phyloP scores from a whole-genome alignment of 2,329 filamentous ascomycete species.

The Tolypocladium tropicale region DNA sequence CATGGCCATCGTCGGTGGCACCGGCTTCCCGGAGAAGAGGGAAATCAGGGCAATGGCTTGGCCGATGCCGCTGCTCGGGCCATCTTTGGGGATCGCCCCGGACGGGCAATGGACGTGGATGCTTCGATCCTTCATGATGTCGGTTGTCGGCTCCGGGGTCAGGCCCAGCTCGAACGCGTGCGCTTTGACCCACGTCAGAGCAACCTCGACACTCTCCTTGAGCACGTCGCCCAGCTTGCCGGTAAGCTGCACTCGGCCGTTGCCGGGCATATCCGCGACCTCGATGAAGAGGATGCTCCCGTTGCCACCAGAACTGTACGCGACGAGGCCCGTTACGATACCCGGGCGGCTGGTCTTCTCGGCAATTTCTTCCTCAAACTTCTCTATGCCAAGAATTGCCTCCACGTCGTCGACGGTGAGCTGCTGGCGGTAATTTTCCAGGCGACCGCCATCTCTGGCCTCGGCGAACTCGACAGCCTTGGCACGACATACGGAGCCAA shows the following conservation, averaged over 20 bases:
- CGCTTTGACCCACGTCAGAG: conserved; percentile 92
- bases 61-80: conserved; percentile 76
- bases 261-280: conserved; percentile 92
- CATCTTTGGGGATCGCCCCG: conserved; percentile 91
- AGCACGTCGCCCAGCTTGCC: conserved; percentile 94
- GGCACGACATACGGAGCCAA: conserved; percentile 85
- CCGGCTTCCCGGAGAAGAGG: conserved; percentile 74
- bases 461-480: conserved; percentile 95
- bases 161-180: conserved; percentile 88
- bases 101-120: conserved; percentile 95
- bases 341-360: conserved; percentile 77
- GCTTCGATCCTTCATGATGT: conserved; percentile 91
- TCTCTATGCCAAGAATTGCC: conserved; percentile 82
- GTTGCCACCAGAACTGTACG: conserved; percentile 85
- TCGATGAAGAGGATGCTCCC: conserved; percentile 98
- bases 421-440: conserved; percentile 60
- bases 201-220: conserved; percentile 94
- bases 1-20: conserved; percentile 92
- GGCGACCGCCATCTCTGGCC: conserved; percentile 62
- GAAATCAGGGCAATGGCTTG: conserved; percentile 91
- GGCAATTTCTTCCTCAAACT: conserved; percentile 90
- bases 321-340: conserved; percentile 91
- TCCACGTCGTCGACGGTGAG: conserved; percentile 77
- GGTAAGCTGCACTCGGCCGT: conserved; percentile 84
- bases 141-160: conserved; percentile 67